phyloP scores from a whole-genome alignment of 345 rosid genomes.

The Zanthoxylum bungeanum region DNA sequence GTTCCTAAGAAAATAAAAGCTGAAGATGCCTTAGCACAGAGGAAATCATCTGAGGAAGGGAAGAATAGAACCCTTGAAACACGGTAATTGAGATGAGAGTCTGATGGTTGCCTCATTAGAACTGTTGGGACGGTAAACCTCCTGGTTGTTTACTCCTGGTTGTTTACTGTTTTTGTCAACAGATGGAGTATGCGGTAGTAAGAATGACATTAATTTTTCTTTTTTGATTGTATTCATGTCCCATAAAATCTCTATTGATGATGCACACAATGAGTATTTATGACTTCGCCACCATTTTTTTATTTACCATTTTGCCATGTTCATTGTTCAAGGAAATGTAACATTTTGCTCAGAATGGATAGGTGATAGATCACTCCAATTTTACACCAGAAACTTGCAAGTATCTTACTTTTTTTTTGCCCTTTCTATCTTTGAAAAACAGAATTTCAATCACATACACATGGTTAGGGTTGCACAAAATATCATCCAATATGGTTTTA shows the following conservation, averaged over 20 bases:
- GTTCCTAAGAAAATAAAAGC: slow-evolving; percentile 77
- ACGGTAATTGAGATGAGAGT: background rate
- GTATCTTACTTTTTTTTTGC: background rate
- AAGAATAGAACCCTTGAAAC: slow-evolving; percentile 21
- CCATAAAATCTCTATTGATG: background rate
- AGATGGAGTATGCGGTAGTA: background rate
- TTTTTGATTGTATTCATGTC: slow-evolving; percentile 3
- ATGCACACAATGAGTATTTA: background rate
- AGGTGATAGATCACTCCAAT: background rate
- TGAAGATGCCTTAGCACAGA: slow-evolving; percentile 52
- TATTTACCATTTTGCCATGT: background rate
- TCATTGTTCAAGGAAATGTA: background rate
- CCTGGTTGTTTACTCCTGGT: background rate
- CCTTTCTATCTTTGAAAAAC: background rate
- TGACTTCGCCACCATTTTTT: background rate
- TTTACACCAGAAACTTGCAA: background rate
- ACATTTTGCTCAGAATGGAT: background rate
- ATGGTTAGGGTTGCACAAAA: background rate
- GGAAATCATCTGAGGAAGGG: slow-evolving; percentile 25
- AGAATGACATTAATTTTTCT: background rate
- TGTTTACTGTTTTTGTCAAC: background rate
- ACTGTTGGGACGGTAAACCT: background rate
- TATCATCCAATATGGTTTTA: background rate
- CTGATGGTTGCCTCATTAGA: slow-evolving; percentile 1
- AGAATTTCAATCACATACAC: background rate